These are phyloP conservation scores for Aeschynomene evenia DNA, from an alignment of 306 rosid species.

Conservation along the genomic window DNA sequence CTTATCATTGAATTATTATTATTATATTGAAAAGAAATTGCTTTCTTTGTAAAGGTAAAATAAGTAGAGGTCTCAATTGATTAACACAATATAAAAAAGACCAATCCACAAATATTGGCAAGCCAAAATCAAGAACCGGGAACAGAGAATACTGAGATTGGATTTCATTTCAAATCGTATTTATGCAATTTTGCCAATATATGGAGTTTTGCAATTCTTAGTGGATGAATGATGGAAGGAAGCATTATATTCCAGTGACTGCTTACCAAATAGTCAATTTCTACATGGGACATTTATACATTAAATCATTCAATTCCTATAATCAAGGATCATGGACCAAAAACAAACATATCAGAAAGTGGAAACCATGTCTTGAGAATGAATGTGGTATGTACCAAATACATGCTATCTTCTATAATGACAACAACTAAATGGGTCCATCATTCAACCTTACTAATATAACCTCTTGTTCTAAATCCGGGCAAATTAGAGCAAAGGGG, in stretches of 20 bases:
- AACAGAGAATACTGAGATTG: constrained; percentile 28
- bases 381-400: constrained; percentile 22
- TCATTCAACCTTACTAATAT: neutral
- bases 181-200: neutral
- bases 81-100: constrained; percentile 19
- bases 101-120: neutral
- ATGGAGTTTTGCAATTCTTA: constrained; percentile 31
- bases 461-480: neutral
- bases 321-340: constrained; percentile 5
- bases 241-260: constrained; percentile 26
- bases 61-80: neutral
- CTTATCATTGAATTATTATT: no score
- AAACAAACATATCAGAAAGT: constrained; percentile 15
- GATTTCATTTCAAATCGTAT: constrained; percentile 26
- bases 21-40: neutral
- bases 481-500: constrained; percentile 3
- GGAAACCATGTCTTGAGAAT: constrained; percentile 16
- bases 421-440: constrained; percentile 29
- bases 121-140: constrained; percentile 13
- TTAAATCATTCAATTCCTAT: constrained; percentile 4
- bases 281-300: constrained; percentile 7
- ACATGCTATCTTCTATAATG: constrained; percentile 17
- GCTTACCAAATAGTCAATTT: constrained; percentile 37
- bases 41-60: neutral
- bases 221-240: constrained; percentile 20